Evolutionary conservation across 2,329 filamentous ascomycete species (phyloP).

Genomic region (Fusarium stilboides): DNA sequence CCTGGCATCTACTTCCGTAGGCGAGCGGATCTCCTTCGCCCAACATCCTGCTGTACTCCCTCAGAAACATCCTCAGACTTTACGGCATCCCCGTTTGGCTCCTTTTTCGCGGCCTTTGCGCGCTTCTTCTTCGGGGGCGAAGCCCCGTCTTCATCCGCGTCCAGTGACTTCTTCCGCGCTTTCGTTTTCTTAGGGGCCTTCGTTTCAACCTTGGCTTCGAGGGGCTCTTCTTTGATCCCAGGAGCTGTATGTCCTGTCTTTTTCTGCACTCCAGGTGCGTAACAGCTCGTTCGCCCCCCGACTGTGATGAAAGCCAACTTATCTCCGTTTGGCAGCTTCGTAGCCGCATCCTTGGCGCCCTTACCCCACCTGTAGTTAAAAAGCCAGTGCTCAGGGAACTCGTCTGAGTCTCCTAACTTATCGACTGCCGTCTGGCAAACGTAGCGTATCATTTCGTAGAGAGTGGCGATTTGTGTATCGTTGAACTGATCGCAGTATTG

Average conservation of each 20-base stretch:
- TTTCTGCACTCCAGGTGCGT: slow-evolving; percentile 88
- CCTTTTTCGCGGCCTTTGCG: slow-evolving; percentile 31
- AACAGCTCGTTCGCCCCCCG: slow-evolving; percentile 90
- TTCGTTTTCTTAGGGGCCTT: slow-evolving; percentile 49
- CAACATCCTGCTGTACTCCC: slow-evolving; percentile 30
- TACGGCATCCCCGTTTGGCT: slow-evolving; percentile 47
- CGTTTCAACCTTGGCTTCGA: slow-evolving; percentile 49
- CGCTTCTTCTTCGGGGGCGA: slow-evolving; percentile 47
- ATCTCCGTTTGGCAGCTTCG: slow-evolving; percentile 83
- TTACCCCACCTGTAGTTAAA: slow-evolving; percentile 93
- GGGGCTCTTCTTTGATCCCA: slow-evolving; percentile 61
- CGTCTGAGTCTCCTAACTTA: slow-evolving; percentile 82
- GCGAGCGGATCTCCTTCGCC: slow-evolving; percentile 45
- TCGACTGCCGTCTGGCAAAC: slow-evolving; percentile 87
- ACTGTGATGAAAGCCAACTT: slow-evolving; percentile 90
- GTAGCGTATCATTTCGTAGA: slow-evolving; percentile 81
- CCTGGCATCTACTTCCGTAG: slow-evolving; percentile 37
- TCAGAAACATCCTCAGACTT: slow-evolving; percentile 25
- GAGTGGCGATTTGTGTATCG: slow-evolving; percentile 76
- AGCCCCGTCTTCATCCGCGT: slow-evolving; percentile 45
- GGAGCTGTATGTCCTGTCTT: slow-evolving; percentile 70
- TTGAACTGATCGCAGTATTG: slow-evolving; percentile 89
- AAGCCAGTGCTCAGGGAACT: slow-evolving; percentile 90
- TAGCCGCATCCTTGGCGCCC: slow-evolving; percentile 80
- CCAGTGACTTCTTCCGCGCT: slow-evolving; percentile 42